Base-by-base conservation (phyloP, 805 yeast genomes). In the Suhomyces xylopsoci region DNA sequence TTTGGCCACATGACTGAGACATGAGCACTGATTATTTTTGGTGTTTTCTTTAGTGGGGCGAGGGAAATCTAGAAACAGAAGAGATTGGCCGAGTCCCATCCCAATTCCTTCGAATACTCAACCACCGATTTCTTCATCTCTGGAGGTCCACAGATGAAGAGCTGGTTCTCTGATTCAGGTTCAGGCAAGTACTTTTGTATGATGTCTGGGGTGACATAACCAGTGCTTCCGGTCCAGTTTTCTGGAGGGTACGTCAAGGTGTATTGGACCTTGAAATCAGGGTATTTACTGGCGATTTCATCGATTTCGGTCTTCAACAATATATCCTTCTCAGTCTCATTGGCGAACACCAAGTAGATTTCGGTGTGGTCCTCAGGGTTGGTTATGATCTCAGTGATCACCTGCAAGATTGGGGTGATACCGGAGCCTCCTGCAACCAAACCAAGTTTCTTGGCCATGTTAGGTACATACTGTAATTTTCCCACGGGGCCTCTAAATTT, bases 401-500 rank as follows among this genome's bases (percentile, higher is more conserved):
- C 87, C 70, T 91, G 96, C 63, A 88, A 78, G 71, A 90, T 84
- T 38, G 97, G 97, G 7, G 97, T 90, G 57, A 92, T 86, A 49
- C 97, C 96, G 0, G 93, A 83, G 17, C 96, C 96, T 59, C 94
- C 96, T 7, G 92, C 93, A 59, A 88, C 76, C 72, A 88, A 77
- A 17, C 84, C 83, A 52, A 88, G 76, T 54, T 83, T 81, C 55
- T 79, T 79, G 41, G 83, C 85, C 73, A 82, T 79, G 63, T 86
- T 86, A 24, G 78, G 59, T 41, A 62, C 53, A 65, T 85, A 86
- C 32, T 81, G 67, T 68, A 88, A 82, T 65, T 85, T 79, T 14
- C 96, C 94, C 48, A 87, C 87, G 15, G 94, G 91, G 1, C 96
- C 96, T 66, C 83, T 81, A 62, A 88, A 87, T 55, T 81, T 80